Evolutionary conservation across 1,284 basidiomycete species (phyloP), one percentile per base, ranked within the genome.

Genomic region (Baeospora myosura): DNA sequence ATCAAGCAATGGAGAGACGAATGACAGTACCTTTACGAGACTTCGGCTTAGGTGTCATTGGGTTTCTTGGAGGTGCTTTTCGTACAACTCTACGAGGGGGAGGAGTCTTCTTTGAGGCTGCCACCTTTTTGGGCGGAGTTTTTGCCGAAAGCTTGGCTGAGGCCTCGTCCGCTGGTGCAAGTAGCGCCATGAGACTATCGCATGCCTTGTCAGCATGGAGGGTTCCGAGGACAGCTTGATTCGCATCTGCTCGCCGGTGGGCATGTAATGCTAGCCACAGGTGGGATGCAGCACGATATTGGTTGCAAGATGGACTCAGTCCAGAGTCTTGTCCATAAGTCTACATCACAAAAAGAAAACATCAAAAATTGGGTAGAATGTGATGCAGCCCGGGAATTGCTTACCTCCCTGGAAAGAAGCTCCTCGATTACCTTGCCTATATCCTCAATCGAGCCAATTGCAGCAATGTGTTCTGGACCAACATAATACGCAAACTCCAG

Each of bases 241-340:
- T 52, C 1, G 54, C 40, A 45, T 71, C 68, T 3, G 57, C 63
- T 8, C 59, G 63, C 14, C 73, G 69, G 56, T 87, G 83, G 1
- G 72, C 69, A 50, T 82, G 78, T 10, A 87, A 58, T 1, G 76
- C 74, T 29, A 74, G 56, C 81, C 81, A 85, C n/a, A 86, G 63
- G 49, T 80, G 70, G 2, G 66, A 60, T 1, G 67, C 58, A 2
- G 73, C 66, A 23, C 60, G 65, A 46, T 79, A 75, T 52, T 80
- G 74, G 2, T 57, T 49, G 25, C 62, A 53, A 43, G 70, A 72
- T 4, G 47, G 53, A 3, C 57, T 53, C 4, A 78, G 57, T 1
- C 49, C 52, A 0, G 38, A 39, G 49, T 79, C 76, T 12, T 62
- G 52, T 0, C 62, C 66, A 1, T 66, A 43, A 34, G 33, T 34